phyloP scores from a whole-genome alignment of 2,329 filamentous ascomycete genomes.

The Alternaria consortialis region DNA sequence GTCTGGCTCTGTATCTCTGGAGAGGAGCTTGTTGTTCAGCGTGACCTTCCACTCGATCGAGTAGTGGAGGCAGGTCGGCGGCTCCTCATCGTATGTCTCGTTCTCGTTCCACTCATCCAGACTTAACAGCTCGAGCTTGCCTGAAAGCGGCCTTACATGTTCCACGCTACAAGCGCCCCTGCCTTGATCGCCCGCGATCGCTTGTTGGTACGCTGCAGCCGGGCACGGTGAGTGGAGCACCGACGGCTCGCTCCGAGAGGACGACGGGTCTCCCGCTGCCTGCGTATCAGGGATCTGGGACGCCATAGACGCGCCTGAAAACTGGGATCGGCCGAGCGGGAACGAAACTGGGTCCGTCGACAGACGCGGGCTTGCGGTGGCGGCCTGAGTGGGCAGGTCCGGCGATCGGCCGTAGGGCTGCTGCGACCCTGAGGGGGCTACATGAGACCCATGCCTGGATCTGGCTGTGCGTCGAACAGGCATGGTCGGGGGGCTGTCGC shows the following conservation, averaged over 20 bases:
- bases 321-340: conserved; percentile 6
- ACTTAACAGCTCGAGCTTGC: conserved; percentile 12
- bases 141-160: conserved; percentile 6
- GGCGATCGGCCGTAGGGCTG: conserved; percentile 4
- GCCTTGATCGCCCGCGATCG: conserved; percentile 4
- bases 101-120: conserved; percentile 26
- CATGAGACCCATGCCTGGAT: conserved; percentile 7
- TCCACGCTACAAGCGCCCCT: neutral
- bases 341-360: conserved; percentile 5
- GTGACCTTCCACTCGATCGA: conserved; percentile 39
- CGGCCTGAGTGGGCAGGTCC: neutral
- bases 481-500: conserved; percentile 14
- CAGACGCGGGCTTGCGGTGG: conserved; percentile 6
- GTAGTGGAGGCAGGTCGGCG: conserved; percentile 36
- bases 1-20: conserved; percentile 38
- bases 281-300: conserved; percentile 9
- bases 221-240: conserved; percentile 4
- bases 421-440: conserved; percentile 10
- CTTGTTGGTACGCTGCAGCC: conserved; percentile 1
- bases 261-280: neutral
- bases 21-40: conserved; percentile 31
- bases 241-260: conserved; percentile 5
- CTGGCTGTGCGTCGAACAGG: conserved; percentile 14
- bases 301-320: conserved; percentile 1
- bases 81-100: conserved; percentile 26